Percentiles rank a stretch among this genome's conserved stretches.
Conservation (phyloP, 2,329 filamentous ascomycete species). For the Cladosporium austrohemisphaericum region DNA sequence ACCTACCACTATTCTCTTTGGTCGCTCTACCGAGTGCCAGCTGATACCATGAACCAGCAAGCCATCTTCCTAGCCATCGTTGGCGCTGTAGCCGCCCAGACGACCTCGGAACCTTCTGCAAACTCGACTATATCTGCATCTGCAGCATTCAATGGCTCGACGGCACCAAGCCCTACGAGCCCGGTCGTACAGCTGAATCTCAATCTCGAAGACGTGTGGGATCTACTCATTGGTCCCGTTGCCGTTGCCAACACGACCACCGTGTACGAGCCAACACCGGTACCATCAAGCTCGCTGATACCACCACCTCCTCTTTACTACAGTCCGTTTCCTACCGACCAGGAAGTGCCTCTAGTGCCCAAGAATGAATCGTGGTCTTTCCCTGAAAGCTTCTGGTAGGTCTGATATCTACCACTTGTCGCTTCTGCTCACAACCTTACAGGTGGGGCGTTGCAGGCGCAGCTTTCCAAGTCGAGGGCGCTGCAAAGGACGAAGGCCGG, state of each 20-base stretch:
- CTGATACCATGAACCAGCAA: neutral
- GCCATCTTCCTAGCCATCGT: neutral
- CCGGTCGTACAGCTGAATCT: slow-evolving; percentile 17
- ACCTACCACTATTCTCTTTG: neutral
- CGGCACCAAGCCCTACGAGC: neutral
- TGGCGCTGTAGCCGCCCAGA: neutral
- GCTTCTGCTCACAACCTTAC: neutral
- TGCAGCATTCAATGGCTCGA: slow-evolving; percentile 5
- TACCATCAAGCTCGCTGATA: slow-evolving; percentile 53
- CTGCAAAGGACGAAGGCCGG: slow-evolving; percentile 28
- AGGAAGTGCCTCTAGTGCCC: slow-evolving; percentile 27
- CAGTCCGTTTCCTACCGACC: slow-evolving; percentile 32
- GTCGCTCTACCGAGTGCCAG: neutral
- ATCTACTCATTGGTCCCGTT: slow-evolving; percentile 31
- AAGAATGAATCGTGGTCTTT: slow-evolving; percentile 34
- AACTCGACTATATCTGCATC: neutral
- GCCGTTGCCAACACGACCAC: slow-evolving; percentile 23
- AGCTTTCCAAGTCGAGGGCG: slow-evolving; percentile 35
- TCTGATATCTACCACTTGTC: neutral
- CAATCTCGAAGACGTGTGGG: slow-evolving; percentile 31
- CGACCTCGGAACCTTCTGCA: neutral
- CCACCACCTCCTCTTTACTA: slow-evolving; percentile 51
- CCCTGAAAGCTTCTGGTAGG: slow-evolving; percentile 27
- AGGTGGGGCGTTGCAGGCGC: slow-evolving; percentile 35
- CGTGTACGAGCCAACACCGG: slow-evolving; percentile 27